Percentiles rank a stretch among this genome's conserved stretches.
Evolutionary conservation across 2,329 filamentous ascomycete species (phyloP).

Genomic region (Pestalotiopsis fici): DNA sequence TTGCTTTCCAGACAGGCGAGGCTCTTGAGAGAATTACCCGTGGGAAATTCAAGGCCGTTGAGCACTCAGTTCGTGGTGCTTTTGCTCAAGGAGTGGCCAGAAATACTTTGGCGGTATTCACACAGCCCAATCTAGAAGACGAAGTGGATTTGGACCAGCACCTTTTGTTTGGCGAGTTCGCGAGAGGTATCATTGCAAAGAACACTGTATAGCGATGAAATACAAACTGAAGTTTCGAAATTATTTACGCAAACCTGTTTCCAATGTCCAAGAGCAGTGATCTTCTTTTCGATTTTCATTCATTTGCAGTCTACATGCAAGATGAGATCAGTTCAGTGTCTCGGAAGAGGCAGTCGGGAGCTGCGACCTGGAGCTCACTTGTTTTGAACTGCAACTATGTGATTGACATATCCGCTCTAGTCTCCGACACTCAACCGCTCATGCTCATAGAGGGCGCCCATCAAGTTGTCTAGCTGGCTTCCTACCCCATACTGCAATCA

Average conservation of each 20-base stretch:
- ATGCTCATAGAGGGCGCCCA: too few species aligned
- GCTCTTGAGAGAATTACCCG: constrained; percentile 86
- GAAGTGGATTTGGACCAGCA: constrained; percentile 69
- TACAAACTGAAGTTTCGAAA: not conserved
- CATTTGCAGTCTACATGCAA: too few species aligned
- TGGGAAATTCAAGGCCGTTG: constrained; percentile 91
- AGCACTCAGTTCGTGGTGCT: constrained; percentile 88
- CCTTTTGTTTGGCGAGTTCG: constrained; percentile 76
- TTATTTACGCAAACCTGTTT: not conserved
- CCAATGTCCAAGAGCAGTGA: too few species aligned
- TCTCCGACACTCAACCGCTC: too few species aligned
- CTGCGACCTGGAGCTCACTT: not conserved
- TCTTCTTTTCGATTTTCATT: too few species aligned
- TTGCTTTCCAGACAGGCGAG: constrained; percentile 96
- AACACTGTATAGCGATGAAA: constrained; percentile 49
- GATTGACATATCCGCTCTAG: too few species aligned
- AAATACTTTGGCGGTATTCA: constrained; percentile 95
- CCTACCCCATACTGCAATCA: too few species aligned
- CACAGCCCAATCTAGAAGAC: constrained; percentile 88
- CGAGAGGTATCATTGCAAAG: constrained; percentile 59
- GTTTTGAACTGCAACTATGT: too few species aligned
- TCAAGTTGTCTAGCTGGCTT: too few species aligned
- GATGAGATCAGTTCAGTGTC: too few species aligned
- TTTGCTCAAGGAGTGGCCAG: constrained; percentile 64
- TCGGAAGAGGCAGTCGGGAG: too few species aligned